phyloP scores from a whole-genome alignment of 108 stramenopile species.

The Cyclotella distinguenda region DNA sequence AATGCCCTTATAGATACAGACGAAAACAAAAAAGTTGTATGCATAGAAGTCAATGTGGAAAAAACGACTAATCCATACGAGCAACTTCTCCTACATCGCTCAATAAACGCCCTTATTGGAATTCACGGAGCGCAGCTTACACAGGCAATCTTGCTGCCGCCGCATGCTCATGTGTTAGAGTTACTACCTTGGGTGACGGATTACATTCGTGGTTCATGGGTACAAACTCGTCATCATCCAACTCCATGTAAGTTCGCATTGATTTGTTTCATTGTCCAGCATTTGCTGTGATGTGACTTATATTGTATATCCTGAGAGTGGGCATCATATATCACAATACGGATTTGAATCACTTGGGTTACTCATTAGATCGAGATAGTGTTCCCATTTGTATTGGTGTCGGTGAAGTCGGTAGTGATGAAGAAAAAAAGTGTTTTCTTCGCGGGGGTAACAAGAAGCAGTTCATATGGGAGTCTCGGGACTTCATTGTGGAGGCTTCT shows the following conservation, averaged over 20 bases:
- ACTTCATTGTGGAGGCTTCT: constrained; percentile 9
- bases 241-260: no score
- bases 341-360: constrained; percentile 13
- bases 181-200: constrained; percentile 52
- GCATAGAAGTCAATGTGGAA: constrained; percentile 57
- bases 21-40: constrained; percentile 26
- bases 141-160: constrained; percentile 51
- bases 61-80: constrained; percentile 32
- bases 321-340: constrained; percentile 16
- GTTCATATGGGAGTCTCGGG: not conserved
- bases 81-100: constrained; percentile 52
- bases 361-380: constrained; percentile 11
- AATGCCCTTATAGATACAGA: constrained; percentile 14
- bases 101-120: constrained; percentile 59
- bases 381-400: constrained; percentile 8
- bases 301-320: no score
- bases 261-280: no score
- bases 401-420: constrained; percentile 1
- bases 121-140: constrained; percentile 60
- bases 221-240: constrained; percentile 20
- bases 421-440: constrained; percentile 10
- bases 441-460: not conserved
- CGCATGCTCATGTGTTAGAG: constrained; percentile 48
- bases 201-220: constrained; percentile 48
- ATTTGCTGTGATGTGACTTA: no score